phyloP scores from a whole-genome alignment of 306 rosid species.

The Quercus gilva region DNA sequence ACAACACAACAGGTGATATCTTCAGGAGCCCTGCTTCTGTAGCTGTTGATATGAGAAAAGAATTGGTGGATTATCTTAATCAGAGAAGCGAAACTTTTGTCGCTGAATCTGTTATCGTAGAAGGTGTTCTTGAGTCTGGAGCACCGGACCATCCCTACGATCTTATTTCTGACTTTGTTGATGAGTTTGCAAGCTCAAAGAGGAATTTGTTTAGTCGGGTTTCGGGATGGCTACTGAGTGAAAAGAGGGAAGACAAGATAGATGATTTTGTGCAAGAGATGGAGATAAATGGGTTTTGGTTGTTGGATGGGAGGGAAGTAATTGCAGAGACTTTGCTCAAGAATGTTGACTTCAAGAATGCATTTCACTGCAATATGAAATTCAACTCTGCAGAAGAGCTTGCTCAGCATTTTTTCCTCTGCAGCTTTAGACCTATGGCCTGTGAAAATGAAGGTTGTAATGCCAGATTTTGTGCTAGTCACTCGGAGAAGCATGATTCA shows the following conservation, averaged over 20 bases:
- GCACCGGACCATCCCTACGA: conserved; percentile 65
- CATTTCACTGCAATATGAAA: conserved; percentile 54
- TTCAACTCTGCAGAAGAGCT: conserved; percentile 49
- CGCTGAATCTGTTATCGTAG: conserved; percentile 64
- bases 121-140: conserved; percentile 49
- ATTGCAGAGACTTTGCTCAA: conserved; percentile 46
- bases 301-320: conserved; percentile 54
- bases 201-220: conserved; percentile 69
- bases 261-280: conserved; percentile 86
- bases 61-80: conserved; percentile 63
- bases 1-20: conserved; percentile 65
- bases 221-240: conserved; percentile 75
- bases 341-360: conserved; percentile 71
- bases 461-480: conserved; percentile 51
- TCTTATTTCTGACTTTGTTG: conserved; percentile 67
- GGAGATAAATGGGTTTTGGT: conserved; percentile 72
- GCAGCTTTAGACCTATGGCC: conserved; percentile 52
- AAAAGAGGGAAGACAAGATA: conserved; percentile 80
- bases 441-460: conserved; percentile 70
- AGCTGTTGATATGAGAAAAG: conserved; percentile 70
- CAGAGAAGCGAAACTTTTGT: conserved; percentile 70
- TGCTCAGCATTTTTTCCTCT: conserved; percentile 39
- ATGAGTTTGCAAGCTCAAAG: conserved; percentile 62
- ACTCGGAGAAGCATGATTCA: conserved; percentile 62
- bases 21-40: conserved; percentile 68